A percentile compares a stretch with the other conserved stretches of the same genome.
Evolutionary conservation across 805 yeast genomes (phyloP).

Genomic region (Metschnikowia rubicola): DNA sequence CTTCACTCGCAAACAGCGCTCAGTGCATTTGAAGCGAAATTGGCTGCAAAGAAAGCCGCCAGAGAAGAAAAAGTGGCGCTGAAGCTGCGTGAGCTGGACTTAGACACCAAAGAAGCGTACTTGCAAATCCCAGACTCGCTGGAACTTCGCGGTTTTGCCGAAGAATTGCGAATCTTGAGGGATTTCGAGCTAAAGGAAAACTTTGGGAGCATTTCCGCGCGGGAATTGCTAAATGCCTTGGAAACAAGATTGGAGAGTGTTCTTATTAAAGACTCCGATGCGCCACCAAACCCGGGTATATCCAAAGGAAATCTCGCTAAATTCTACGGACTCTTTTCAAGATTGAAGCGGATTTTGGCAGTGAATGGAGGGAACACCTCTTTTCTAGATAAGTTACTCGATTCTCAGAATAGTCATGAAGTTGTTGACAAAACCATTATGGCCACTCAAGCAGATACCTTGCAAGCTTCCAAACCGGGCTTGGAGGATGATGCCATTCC

Average conservation of each 20-base stretch:
- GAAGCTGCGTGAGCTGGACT: background rate
- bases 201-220: slow-evolving; percentile 4
- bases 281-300: background rate
- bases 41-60: slow-evolving; percentile 9
- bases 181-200: slow-evolving; percentile 3
- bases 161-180: slow-evolving; percentile 7
- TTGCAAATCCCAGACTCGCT: slow-evolving; percentile 16
- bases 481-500: background rate
- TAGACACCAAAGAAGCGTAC: slow-evolving; percentile 7
- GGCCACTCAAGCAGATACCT: background rate
- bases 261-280: background rate
- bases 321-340: slow-evolving; percentile 7
- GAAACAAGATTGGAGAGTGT: slow-evolving; percentile 3
- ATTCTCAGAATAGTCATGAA: slow-evolving; percentile 37
- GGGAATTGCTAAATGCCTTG: slow-evolving; percentile 6
- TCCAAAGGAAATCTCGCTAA: slow-evolving; percentile 1
- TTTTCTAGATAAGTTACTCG: slow-evolving; percentile 53
- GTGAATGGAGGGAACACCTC: slow-evolving; percentile 57
- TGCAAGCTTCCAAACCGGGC: background rate
- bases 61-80: background rate
- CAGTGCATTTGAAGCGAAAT: slow-evolving; percentile 11
- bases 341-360: slow-evolving; percentile 9
- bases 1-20: slow-evolving; percentile 13
- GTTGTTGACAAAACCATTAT: slow-evolving; percentile 15
- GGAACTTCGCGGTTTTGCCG: slow-evolving; percentile 9